These are phyloP conservation scores for Emergomyces orientalis DNA, from an alignment of 2,329 filamentous ascomycete genomes.

Conservation along the genomic window DNA sequence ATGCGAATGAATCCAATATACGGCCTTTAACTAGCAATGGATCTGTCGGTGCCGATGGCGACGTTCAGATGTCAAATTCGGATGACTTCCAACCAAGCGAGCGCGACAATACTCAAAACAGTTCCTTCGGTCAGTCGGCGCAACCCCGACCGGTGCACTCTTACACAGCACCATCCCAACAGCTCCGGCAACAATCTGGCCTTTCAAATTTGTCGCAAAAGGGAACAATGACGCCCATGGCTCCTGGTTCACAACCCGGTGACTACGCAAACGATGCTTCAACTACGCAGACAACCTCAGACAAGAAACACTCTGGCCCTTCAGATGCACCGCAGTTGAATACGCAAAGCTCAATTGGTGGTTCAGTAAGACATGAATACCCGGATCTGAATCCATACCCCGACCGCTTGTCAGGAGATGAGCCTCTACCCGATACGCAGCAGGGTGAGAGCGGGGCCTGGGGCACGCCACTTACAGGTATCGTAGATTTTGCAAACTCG, in stretches of 20 bases:
- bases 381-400: constrained; percentile 46
- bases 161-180: constrained; percentile 40
- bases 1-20: constrained; percentile 28
- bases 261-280: constrained; percentile 79
- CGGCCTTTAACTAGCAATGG: constrained; percentile 47
- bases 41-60: constrained; percentile 43
- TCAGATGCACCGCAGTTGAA: constrained; percentile 60
- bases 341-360: constrained; percentile 48
- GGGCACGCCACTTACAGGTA: constrained; percentile 20
- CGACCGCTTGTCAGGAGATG: constrained; percentile 46
- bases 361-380: constrained; percentile 35
- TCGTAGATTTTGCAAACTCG: constrained; percentile 22
- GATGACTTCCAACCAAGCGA: constrained; percentile 34
- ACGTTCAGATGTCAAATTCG: constrained; percentile 53
- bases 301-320: constrained; percentile 70
- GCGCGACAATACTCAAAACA: constrained; percentile 37
- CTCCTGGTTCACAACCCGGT: constrained; percentile 47
- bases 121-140: constrained; percentile 43
- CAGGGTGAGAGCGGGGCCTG: constrained; percentile 34
- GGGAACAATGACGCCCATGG: constrained; percentile 49
- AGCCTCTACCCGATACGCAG: constrained; percentile 57
- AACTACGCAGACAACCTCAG: constrained; percentile 69
- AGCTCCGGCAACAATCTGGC: constrained; percentile 37
- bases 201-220: constrained; percentile 41
- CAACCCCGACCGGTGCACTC: constrained; percentile 40